Evolutionary conservation across 495 filamentous ascomycete genomes (phyloP).

Genomic region (Penicillium ucsense): DNA sequence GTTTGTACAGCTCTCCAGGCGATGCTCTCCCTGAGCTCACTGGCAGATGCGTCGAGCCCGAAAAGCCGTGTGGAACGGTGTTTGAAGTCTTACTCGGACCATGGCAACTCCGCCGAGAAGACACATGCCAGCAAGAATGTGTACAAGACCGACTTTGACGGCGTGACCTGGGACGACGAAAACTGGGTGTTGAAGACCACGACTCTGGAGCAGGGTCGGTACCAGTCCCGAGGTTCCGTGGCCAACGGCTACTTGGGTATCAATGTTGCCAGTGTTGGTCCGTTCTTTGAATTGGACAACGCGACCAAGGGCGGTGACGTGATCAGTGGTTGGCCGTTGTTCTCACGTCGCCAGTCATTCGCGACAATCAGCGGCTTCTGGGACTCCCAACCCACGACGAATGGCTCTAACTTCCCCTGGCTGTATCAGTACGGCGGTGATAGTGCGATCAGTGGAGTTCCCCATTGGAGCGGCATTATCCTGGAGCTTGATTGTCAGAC

Average conservation of each 20-base stretch:
- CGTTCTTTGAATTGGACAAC: conserved; percentile 59
- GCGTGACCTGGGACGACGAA: conserved; percentile 53
- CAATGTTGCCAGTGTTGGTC: conserved; percentile 53
- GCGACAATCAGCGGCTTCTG: conserved; percentile 69
- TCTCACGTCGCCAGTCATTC: conserved; percentile 56
- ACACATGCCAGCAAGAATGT: conserved; percentile 18
- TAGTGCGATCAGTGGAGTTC: conserved; percentile 63
- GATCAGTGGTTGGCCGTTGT: conserved; percentile 70
- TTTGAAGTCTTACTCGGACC: conserved; percentile 7
- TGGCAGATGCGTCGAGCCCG: not conserved
- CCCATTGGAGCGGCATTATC: conserved; percentile 56
- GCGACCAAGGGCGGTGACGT: conserved; percentile 36
- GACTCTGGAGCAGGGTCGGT: conserved; percentile 48
- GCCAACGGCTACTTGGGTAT: conserved; percentile 56
- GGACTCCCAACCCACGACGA: conserved; percentile 51
- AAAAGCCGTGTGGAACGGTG: conserved; percentile 1
- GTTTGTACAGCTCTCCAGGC: conserved; percentile 9
- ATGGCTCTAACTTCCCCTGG: conserved; percentile 63
- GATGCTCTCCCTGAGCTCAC: conserved; percentile 9
- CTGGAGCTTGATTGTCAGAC: conserved; percentile 45
- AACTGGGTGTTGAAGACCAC: conserved; percentile 52
- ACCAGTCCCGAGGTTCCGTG: conserved; percentile 52
- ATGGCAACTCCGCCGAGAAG: not conserved
- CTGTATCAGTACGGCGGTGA: conserved; percentile 62
- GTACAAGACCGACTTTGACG: conserved; percentile 39